Base-by-base conservation (phyloP, 139 green algal species). In the Chlamydomonas urium region DNA sequence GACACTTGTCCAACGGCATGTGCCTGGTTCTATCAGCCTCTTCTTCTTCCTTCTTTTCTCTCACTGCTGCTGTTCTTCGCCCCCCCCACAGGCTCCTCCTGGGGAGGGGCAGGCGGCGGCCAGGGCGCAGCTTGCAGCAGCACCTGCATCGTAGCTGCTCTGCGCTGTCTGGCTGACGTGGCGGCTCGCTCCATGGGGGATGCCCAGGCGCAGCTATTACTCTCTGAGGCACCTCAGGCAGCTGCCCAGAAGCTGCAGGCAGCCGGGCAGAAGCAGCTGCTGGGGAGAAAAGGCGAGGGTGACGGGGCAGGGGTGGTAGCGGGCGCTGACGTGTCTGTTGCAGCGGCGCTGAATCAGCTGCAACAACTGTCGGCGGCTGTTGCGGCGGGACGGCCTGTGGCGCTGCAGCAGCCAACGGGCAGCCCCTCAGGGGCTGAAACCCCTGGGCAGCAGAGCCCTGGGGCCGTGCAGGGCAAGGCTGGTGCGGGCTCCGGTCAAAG, bases 271-370 rank as follows among this genome's bases (percentile, higher is more conserved):
- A 24, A 14, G 42, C 42, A 50, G 10, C 14, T 8, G 42, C 10
- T 8, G 42, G 42, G 42, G 14, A 24, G 42, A 50, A 24, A 24
- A 14, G 42, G 42, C 14, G 42, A 8, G 8, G 42, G 10, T 50
- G 42, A 8, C 14, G 42, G 42, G 8, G 42, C 42, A 50, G 42
- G 42, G 42, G 42, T 50, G 42, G 42, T 8, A 50, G 42, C 10
- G 42, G 42, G 42, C 10, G 42, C 8, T 50, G 42, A 50, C 42
- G 10, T 32, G 53, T 48, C n/a, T 24, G 42, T 28, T 26, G n/a
- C 29, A 47, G 33, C 62, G 32, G 75, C 69, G 6, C 26, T 82
- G 45, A 47, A 6, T 21, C 26, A 60, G 2, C 65, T 76, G 33
- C 60, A 57, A 31, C 60, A 58, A 26, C 56, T 69, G 6, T 66